Base-by-base conservation (phyloP, 2,329 filamentous ascomycete genomes). In the Berkeleyomyces basicola region DNA sequence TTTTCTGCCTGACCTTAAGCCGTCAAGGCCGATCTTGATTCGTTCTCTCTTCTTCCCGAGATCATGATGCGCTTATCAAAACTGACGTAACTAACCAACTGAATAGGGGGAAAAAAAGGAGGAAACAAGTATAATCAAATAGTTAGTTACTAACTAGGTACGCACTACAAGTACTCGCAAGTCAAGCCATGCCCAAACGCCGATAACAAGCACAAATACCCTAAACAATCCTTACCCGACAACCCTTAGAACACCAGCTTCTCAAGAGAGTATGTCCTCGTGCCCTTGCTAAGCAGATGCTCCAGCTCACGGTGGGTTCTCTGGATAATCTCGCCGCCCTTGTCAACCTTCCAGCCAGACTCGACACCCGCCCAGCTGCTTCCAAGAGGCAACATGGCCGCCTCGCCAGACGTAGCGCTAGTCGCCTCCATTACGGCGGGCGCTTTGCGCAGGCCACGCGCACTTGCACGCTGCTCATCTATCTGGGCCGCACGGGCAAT, bases 191-290 rank as follows among this genome's bases (percentile, higher is more conserved):
- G 51, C 51, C 51, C 51, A 64, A 59, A 59, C 53, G 49, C 53
- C 53, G 14, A 39, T 55, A n/a, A 37, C 51, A 55, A 55, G 51
- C 51, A 55, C 51, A 16, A 31, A 55, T n/a, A 39, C 51, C 51
- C 57, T n/a, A 62, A 33, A 51, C 55, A 51, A 42, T n/a, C 43
- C 36, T 11, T 9, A 47, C 10, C 14, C 33, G 9, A 33, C 11
- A 46, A 43, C 14, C 23, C 36, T 47, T 58, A 89, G 68, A 90
- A 76, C 61, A 80, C 73, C 68, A 95, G 84, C 73, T 83, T 82
- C 75, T 96, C 90, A 67, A 92, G 79, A 57, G 87, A 89, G 75
- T 96, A 96, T 67, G 85, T 83, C 63, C 87, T 87, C 66, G 91
- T 86, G 71, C 85, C 85, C 74, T 88, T 87, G 70, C 87, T 89